These are phyloP conservation scores for Neopestalotiopsis sp. DNA, from an alignment of 2,329 filamentous ascomycete genomes.

Conservation along the genomic window DNA sequence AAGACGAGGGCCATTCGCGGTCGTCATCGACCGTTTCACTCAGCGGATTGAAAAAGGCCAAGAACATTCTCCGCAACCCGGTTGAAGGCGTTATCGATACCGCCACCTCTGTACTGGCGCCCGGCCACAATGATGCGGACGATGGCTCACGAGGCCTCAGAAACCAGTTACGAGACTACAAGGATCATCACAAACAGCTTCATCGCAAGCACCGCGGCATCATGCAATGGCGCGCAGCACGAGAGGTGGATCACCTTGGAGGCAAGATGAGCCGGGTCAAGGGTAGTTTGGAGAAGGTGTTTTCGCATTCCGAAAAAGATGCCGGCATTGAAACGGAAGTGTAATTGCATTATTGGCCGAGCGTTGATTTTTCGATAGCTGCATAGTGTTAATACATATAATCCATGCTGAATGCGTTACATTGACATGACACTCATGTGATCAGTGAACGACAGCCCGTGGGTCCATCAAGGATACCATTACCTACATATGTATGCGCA, in stretches of 20 bases:
- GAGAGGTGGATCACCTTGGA: constrained; percentile 57
- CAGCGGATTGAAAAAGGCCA: constrained; percentile 33
- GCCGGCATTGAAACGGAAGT: constrained; percentile 72
- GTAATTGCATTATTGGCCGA: constrained; percentile 36
- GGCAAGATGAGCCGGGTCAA: constrained; percentile 60
- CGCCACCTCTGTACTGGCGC: constrained; percentile 35
- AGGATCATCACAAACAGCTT: constrained; percentile 60
- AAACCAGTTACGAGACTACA: constrained; percentile 64
- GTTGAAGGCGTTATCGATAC: constrained; percentile 33
- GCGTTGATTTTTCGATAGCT: neutral
- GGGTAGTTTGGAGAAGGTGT: constrained; percentile 60
- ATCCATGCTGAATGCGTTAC: too few relatives aligned
- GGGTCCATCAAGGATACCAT: too few relatives aligned
- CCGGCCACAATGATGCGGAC: constrained; percentile 44
- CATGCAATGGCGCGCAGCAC: constrained; percentile 74
- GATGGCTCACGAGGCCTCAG: constrained; percentile 50
- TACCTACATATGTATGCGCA: too few relatives aligned
- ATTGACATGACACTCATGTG: too few relatives aligned
- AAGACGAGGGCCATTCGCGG: constrained; percentile 35
- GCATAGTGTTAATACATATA: neutral
- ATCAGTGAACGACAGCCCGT: too few relatives aligned
- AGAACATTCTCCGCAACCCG: constrained; percentile 41
- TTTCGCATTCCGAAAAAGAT: constrained; percentile 64
- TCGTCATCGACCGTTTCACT: constrained; percentile 29
- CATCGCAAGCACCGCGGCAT: constrained; percentile 70